phyloP scores from a whole-genome alignment of 106 monocot species.

The Dendrobium nobile region DNA sequence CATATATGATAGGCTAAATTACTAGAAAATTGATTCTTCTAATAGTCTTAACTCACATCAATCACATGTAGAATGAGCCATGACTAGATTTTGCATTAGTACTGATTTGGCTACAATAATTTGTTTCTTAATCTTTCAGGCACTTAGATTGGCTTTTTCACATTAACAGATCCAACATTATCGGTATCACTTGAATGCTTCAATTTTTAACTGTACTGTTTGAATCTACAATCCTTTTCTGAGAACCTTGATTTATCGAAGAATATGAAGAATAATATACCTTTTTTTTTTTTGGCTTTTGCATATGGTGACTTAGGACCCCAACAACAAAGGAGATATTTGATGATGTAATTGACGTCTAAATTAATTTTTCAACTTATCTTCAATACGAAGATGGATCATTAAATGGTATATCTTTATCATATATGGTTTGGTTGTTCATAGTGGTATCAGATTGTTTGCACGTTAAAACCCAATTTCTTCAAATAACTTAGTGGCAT shows the following conservation, averaged over 20 bases:
- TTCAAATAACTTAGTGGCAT: background rate
- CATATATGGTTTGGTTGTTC: background rate
- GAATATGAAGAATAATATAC: background rate
- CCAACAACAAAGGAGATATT: too few species aligned
- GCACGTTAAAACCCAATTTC: background rate
- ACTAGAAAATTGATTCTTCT: too few species aligned
- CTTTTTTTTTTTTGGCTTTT: background rate
- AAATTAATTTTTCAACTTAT: background rate
- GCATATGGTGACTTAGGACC: background rate
- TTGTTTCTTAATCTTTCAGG: too few species aligned
- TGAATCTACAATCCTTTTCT: background rate
- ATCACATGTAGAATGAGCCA: too few species aligned
- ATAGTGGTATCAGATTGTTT: background rate
- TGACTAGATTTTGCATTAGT: too few species aligned
- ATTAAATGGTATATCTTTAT: background rate
- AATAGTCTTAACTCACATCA: too few species aligned
- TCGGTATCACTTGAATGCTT: too few species aligned
- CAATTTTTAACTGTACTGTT: background rate
- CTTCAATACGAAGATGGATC: background rate
- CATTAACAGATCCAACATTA: too few species aligned
- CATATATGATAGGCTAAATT: too few species aligned
- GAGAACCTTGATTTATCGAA: background rate
- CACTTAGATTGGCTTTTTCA: too few species aligned
- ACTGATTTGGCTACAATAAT: too few species aligned
- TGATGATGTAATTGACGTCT: too few species aligned